Evolutionary conservation across 2,329 filamentous ascomycete species (phyloP), one percentile per base, ranked within the genome.

Genomic region (Bipolaris sorokiniana): DNA sequence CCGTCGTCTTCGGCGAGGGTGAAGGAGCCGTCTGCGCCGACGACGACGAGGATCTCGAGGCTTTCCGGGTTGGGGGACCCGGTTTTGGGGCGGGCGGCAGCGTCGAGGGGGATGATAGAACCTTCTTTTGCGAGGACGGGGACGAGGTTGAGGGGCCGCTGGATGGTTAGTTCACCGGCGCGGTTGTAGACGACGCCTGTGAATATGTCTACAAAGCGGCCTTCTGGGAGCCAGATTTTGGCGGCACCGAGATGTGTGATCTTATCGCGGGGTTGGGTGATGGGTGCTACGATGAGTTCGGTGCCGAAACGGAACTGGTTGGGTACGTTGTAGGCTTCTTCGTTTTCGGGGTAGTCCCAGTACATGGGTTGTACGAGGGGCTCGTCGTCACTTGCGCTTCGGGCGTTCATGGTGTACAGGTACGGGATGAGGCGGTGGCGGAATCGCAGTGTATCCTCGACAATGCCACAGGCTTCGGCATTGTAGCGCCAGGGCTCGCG

Each of bases 401-500:
- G 71, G 1, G 80, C 77, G 58, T 86, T 88, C 77, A 84, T 83
- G 0, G 83, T 83, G 70, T 87, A 84, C 2, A 88, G 73, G 59
- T 86, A 89, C 0, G 86, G 86, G 23, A 88, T 77, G 6, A 89
- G 73, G 3, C 82, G 78, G 65, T 89, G 86, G 0, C 86, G 79
- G 20, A 87, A 74, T 4, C 79, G 78, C 42, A 88, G 69, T 47
- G 81, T 83, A 1, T 78, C 66, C 42, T 79, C 77, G 63, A 87
- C 83, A 3, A 81, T 76, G 0, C 73, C 66, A 28, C 76, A 74
- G 6, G 78, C 78, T 46, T 84, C 83, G 1, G 70, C 63, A 2
- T 80, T 78, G 64, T 82, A 86, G 22, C 78, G 75, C 86, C 86
- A 89, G 0, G 86, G 86, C 63, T 88, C 86, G 64, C 88, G 87